phyloP scores from a whole-genome alignment of 257 asterid genomes.

The Sherardia arvensis region DNA sequence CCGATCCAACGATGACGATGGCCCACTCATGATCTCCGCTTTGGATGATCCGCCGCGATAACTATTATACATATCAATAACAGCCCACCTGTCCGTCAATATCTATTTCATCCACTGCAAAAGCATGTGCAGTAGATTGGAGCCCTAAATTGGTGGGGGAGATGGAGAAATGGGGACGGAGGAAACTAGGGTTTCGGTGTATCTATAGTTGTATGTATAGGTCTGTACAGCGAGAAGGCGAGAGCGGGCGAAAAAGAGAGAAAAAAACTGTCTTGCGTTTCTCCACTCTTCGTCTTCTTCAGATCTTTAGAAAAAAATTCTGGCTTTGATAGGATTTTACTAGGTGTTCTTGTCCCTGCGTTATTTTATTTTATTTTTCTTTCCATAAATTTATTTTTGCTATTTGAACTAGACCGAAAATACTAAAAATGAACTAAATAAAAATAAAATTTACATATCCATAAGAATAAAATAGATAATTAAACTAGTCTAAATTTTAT shows the following conservation, averaged over 20 bases:
- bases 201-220: background rate
- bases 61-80: conserved; percentile 51
- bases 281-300: conserved; percentile 1
- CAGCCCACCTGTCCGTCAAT: background rate
- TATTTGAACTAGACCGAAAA: no score
- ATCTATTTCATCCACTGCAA: background rate
- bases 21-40: conserved; percentile 53
- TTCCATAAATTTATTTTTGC: no score
- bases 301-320: background rate
- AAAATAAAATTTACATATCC: no score
- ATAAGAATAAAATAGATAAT: no score
- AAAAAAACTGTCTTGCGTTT: conserved; percentile 2
- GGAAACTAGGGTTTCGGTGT: conserved; percentile 22
- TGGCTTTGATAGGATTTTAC: conserved; percentile 1
- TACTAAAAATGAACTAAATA: no score
- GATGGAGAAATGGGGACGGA: conserved; percentile 3
- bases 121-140: background rate
- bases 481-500: no score
- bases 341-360: background rate
- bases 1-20: conserved; percentile 58
- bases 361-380: background rate
- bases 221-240: conserved; percentile 10
- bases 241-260: background rate
- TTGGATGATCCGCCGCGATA: conserved; percentile 74
- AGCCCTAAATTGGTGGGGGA: no score